Conservation (phyloP, 495 filamentous ascomycete genomes). For the Aspergillus mulundensis region DNA sequence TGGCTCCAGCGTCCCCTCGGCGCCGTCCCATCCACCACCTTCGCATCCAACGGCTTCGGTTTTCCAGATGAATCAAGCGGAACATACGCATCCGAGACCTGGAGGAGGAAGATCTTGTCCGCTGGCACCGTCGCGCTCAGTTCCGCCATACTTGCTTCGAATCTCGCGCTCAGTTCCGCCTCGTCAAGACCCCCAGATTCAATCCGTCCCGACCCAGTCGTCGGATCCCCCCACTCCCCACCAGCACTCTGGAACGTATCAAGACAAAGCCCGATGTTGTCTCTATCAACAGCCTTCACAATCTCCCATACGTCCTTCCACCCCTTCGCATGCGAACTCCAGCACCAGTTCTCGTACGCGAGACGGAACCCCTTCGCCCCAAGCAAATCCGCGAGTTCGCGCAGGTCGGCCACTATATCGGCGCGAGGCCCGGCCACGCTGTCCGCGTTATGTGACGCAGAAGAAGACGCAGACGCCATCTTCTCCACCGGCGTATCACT, state of each 20-base stretch:
- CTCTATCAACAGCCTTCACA: slow-evolving; percentile 53
- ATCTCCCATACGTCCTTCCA: slow-evolving; percentile 71
- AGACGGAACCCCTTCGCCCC: slow-evolving; percentile 50
- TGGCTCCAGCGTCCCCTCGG: slow-evolving; percentile 69
- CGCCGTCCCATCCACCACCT: slow-evolving; percentile 36
- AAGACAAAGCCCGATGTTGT: slow-evolving; percentile 71
- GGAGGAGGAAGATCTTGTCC: slow-evolving; percentile 72
- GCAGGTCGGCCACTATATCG: slow-evolving; percentile 57
- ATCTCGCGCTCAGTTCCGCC: slow-evolving; percentile 47
- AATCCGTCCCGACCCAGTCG: slow-evolving; percentile 57
- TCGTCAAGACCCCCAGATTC: slow-evolving; percentile 24
- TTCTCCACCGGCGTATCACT: slow-evolving; percentile 3
- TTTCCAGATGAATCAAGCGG: slow-evolving; percentile 19
- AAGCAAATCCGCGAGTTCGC: slow-evolving; percentile 60
- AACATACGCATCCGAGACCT: slow-evolving; percentile 77
- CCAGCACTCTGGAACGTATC: slow-evolving; percentile 81
- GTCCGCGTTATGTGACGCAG: not conserved
- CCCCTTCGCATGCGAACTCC: slow-evolving; percentile 65
- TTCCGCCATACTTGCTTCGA: slow-evolving; percentile 48
- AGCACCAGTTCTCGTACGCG: slow-evolving; percentile 85
- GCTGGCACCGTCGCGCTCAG: slow-evolving; percentile 54
- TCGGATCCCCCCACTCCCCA: slow-evolving; percentile 74
- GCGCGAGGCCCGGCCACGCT: slow-evolving; percentile 16
- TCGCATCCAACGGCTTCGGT: slow-evolving; percentile 29
- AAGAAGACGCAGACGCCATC: slow-evolving; percentile 30